Evolutionary conservation across 768 basidiomycete species (phyloP), one percentile per base, ranked within the genome.

Genomic region (Auricularia auricula-judae): DNA sequence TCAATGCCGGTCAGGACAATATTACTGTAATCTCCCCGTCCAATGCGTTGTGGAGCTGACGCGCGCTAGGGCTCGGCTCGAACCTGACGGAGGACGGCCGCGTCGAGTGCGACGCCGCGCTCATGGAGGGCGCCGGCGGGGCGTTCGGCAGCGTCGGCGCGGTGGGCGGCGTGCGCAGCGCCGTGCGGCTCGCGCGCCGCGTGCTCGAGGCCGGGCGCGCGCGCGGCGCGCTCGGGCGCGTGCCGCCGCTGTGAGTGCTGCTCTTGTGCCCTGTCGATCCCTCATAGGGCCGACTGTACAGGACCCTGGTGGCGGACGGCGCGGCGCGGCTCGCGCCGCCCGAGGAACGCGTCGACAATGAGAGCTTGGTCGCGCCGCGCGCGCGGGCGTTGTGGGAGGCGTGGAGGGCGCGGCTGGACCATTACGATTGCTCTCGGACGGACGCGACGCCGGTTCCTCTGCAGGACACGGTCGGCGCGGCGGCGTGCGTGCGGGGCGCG

Each of bases 381-480:
- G 83, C 89, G 0, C 68, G 65, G 23, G 69, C 71, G 23, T 81
- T 83, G 39, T 92, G 88, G 89, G 66, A 70, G 61, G 78, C 74
- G 63, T 92, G 91, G 91, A 83, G 76, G 70, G 68, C 66, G 14
- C 74, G 77, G 12, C 76, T 86, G 23, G 73, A 76, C 29, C 29
- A 29, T 29, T 29, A 29, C 29, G 29, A 29, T 29, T 29, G 29
- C 29, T 29, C 29, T 29, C 29, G 29, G 29, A 3, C 29, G 29
- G 29, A 3, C 29, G 29, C 29, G 29, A 29, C 29, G 29, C 29
- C 29, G 29, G 29, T 29, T 29, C 29, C 29, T 2, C 2, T 29
- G 29, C 87, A 91, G 70, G 91, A 93, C 71, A 93, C 91, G 0
- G 91, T 93, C 4, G 91, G 91, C 16, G 89, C 89, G n/a, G 78